Conservation (phyloP, 139 green algal species). For the Chlamydomonas asymmetrica region DNA sequence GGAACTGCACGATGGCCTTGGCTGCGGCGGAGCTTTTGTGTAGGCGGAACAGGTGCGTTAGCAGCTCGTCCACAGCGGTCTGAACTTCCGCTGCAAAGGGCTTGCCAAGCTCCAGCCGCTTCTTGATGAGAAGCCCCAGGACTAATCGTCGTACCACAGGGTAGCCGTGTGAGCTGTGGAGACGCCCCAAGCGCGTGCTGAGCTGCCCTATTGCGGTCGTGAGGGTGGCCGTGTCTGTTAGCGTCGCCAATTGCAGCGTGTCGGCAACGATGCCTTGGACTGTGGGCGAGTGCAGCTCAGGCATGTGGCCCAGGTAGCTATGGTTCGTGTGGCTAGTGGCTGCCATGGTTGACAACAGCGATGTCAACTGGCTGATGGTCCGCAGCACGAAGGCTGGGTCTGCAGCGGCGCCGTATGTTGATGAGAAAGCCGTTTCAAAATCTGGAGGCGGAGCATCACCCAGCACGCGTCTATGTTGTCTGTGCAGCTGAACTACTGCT, state of each 20-base stretch:
- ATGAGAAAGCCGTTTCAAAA: too few species aligned
- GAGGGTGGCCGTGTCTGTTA: too few species aligned
- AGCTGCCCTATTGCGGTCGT: slow-evolving; percentile 3
- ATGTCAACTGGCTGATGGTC: too few species aligned
- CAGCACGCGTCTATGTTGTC: too few species aligned
- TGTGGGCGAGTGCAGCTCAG: background rate
- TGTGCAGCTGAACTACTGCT: too few species aligned
- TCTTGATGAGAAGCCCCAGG: slow-evolving; percentile 10
- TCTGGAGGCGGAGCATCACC: too few species aligned
- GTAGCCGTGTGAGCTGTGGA: slow-evolving; percentile 14
- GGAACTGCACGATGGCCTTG: slow-evolving; percentile 40
- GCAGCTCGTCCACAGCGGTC: slow-evolving; percentile 5
- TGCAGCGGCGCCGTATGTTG: too few species aligned
- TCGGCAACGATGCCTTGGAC: too few species aligned
- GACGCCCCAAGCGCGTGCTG: slow-evolving; percentile 3
- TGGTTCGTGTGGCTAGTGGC: background rate
- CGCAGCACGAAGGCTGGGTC: too few species aligned
- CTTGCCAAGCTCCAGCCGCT: slow-evolving; percentile 6
- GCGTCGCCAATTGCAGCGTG: too few species aligned
- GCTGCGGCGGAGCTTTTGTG: slow-evolving; percentile 23
- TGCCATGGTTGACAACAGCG: background rate
- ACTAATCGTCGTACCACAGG: slow-evolving; percentile 16
- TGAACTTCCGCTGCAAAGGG: slow-evolving; percentile 5
- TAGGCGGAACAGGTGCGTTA: slow-evolving; percentile 40
- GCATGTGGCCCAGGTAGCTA: background rate